Percentiles rank a stretch among this genome's conserved stretches.
phyloP scores from a whole-genome alignment of 2,329 filamentous ascomycete species.

The Cucurbitaria berberidis region DNA sequence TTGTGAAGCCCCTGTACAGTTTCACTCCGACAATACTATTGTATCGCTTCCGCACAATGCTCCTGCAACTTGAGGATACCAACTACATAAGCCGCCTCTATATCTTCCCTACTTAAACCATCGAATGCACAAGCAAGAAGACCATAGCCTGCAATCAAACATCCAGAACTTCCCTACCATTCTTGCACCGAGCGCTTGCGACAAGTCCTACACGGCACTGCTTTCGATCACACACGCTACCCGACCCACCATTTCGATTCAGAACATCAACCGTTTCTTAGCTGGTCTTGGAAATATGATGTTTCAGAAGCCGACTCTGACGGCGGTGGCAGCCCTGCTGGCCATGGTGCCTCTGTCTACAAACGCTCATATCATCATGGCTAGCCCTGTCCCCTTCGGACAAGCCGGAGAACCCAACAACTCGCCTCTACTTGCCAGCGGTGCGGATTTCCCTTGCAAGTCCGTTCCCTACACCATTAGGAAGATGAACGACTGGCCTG shows the following conservation, averaged over 20 bases:
- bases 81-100: slow-evolving; percentile 14
- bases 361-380: slow-evolving; percentile 78
- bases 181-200: not conserved
- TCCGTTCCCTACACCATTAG: slow-evolving; percentile 49
- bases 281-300: slow-evolving; percentile 15
- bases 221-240: slow-evolving; percentile 5
- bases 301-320: slow-evolving; percentile 13
- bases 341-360: slow-evolving; percentile 60
- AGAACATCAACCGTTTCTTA: slow-evolving; percentile 2
- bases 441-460: slow-evolving; percentile 85
- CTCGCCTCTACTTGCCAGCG: slow-evolving; percentile 64
- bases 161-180: no score
- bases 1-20: slow-evolving; percentile 24
- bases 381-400: slow-evolving; percentile 69
- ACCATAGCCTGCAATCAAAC: slow-evolving; percentile 6
- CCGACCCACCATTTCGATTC: slow-evolving; percentile 12
- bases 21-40: slow-evolving; percentile 17
- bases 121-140: slow-evolving; percentile 16
- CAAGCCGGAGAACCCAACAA: slow-evolving; percentile 55
- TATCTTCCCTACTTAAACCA: slow-evolving; percentile 15
- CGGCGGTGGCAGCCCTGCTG: slow-evolving; percentile 26
- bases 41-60: slow-evolving; percentile 14
- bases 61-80: not conserved
- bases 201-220: slow-evolving; percentile 9
- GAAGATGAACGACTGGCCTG: slow-evolving; percentile 64